phyloP scores from a whole-genome alignment of 768 basidiomycete species.

The Erythrobasidium yunnanense region DNA sequence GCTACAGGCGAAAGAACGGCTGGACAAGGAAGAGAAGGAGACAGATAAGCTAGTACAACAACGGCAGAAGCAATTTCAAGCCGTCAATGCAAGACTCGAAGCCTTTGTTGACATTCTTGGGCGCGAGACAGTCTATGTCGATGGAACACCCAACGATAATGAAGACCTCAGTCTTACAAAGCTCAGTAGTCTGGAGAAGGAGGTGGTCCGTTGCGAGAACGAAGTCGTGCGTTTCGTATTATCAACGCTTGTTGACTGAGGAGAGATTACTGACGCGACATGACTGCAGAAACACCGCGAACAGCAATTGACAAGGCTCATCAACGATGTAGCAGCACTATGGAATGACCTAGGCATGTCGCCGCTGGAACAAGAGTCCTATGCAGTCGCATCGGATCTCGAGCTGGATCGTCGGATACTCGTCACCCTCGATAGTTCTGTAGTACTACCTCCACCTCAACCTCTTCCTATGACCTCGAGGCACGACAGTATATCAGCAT shows the following conservation, averaged over 20 bases:
- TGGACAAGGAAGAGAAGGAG: slow-evolving; percentile 2
- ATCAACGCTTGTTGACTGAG: neutral
- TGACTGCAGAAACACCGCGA: slow-evolving; percentile 1
- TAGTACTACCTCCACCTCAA: neutral
- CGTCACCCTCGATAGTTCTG: no score
- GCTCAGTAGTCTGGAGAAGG: neutral
- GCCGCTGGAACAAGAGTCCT: neutral
- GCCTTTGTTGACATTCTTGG: slow-evolving; percentile 19
- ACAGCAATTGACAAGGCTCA: neutral
- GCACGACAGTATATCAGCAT: neutral
- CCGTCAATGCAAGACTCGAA: neutral
- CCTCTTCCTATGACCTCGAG: neutral
- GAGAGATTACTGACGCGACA: neutral
- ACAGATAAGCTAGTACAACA: neutral
- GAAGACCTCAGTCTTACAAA: slow-evolving; percentile 1
- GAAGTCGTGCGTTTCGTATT: slow-evolving; percentile 12
- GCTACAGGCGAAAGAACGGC: neutral
- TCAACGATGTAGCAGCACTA: neutral
- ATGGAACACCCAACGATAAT: neutral
- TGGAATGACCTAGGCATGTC: slow-evolving; percentile 4
- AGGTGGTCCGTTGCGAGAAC: neutral
- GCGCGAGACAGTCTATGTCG: neutral
- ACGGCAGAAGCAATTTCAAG: neutral
- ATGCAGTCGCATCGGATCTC: no score
- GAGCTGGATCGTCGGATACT: no score